Percentiles rank a stretch among this genome's conserved stretches.
Evolutionary conservation across 495 filamentous ascomycete species (phyloP).

Genomic region (Daldinia caldariorum): DNA sequence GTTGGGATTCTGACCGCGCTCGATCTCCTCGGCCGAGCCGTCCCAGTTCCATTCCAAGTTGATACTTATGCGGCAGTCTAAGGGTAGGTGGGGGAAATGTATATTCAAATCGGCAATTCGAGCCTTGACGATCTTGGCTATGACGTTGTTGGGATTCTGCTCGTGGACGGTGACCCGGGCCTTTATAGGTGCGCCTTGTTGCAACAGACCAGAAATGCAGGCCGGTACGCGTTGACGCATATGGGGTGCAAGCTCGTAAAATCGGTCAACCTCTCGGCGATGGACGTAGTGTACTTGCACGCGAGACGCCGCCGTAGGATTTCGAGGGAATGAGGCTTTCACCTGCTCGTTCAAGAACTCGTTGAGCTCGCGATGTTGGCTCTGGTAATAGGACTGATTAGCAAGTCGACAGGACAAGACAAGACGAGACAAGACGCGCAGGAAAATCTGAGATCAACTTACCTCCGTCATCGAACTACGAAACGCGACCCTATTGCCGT

Average conservation of each 20-base stretch:
- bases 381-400: conserved; percentile 53
- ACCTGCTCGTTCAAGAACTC: conserved; percentile 79
- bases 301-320: conserved; percentile 53
- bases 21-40: conserved; percentile 69
- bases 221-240: conserved; percentile 56
- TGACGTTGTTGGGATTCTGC: conserved; percentile 72
- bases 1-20: conserved; percentile 49
- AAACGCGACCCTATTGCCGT: conserved; percentile 66
- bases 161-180: conserved; percentile 84
- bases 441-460: conserved; percentile 47
- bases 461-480: conserved; percentile 88
- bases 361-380: conserved; percentile 81
- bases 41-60: conserved; percentile 89
- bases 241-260: conserved; percentile 75
- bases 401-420: neutral
- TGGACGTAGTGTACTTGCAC: conserved; percentile 82
- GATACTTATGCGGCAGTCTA: conserved; percentile 89
- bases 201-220: conserved; percentile 60
- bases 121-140: conserved; percentile 89
- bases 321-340: conserved; percentile 59
- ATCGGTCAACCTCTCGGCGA: conserved; percentile 80
- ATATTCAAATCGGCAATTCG: conserved; percentile 85
- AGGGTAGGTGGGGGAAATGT: conserved; percentile 71
- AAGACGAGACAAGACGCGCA: neutral
- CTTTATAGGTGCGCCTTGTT: conserved; percentile 68